Evolutionary conservation across 331 rosid species (phyloP).

Genomic region (Acacia pycnantha): DNA sequence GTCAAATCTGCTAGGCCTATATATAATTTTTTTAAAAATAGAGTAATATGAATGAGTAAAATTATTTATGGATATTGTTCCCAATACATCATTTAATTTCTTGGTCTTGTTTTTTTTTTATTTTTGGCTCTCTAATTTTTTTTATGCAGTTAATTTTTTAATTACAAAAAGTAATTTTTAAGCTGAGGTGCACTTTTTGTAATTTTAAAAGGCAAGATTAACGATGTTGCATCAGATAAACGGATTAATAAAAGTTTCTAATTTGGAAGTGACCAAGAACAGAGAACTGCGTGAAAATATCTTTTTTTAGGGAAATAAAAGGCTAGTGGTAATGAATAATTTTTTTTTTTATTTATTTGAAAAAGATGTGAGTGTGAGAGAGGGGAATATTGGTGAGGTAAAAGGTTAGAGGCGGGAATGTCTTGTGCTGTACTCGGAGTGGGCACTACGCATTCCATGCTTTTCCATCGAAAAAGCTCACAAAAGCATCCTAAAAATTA

Average conservation of each 20-base stretch:
- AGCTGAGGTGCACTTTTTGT: background rate
- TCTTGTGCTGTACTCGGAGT: constrained; percentile 50
- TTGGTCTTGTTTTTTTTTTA: too few relatives aligned
- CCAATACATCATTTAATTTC: too few relatives aligned
- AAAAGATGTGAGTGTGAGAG: background rate
- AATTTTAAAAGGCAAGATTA: background rate
- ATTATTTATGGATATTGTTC: background rate
- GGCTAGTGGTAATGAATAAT: background rate
- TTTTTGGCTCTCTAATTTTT: too few relatives aligned
- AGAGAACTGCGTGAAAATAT: background rate
- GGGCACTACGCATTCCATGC: constrained; percentile 48
- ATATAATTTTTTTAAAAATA: background rate
- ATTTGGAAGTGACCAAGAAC: background rate
- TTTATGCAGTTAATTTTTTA: background rate
- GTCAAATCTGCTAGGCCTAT: background rate
- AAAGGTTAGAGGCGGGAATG: background rate
- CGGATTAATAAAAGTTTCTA: background rate
- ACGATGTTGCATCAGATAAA: background rate
- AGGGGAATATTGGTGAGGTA: background rate
- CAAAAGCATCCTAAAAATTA: background rate
- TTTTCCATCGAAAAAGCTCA: constrained; percentile 17
- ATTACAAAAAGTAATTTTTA: background rate
- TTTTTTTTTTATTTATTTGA: too few relatives aligned
- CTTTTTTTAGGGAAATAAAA: background rate
- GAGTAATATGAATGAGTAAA: background rate